Base-by-base conservation (phyloP, 2,329 filamentous ascomycete genomes). In the Bretziella fagacearum region DNA sequence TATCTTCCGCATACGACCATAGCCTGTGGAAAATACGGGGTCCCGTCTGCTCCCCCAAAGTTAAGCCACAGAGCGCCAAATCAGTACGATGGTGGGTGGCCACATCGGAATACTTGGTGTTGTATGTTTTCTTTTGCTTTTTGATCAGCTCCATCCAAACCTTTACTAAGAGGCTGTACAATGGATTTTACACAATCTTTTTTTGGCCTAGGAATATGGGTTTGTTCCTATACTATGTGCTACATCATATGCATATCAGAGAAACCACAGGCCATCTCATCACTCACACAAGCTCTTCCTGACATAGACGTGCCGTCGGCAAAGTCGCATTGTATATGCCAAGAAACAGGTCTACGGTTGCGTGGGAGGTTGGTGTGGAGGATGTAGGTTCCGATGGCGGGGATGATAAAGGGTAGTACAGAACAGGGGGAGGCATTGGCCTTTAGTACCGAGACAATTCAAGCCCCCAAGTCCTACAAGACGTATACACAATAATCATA, bases 31-130 rank as follows among this genome's bases (percentile, higher is more conserved):
- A 23, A 39, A 29, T 22, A 46, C 18, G 33, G 44, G n/a, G 17
- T 46, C 44, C 44, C 17, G 17, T 46, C 44, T n/a, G 33, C 44
- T 46, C 44, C 25, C 44, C 39, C 39, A 27, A 26, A 40, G 44
- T 46, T 22, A 46, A 46, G 23, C 25, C 25, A n/a, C 44, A 46
- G 13, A 15, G 33, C 44, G 18, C 44, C 15, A 6, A 20, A 30
- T n/a, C n/a, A 46, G 25, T 46, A 46, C n/a, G 13, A 46, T 22
- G 25, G 35, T 40, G 23, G 25, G 8, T 40, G 33, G 25, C 35
- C 35, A 46, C 25, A 22, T 46, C n/a, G 22, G 35, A 46, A 42
- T 47, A 6, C 36, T 23, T n/a, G 20, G 45, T 42, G 20, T 41
- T 42, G 37, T 23, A 35, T 42, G 35, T 41, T 30, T 33, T 32